Percentiles rank a stretch among this genome's conserved stretches.
These are phyloP conservation scores for Globisporangium paddicum DNA, from an alignment of 352 stramenopile species.

Conservation along the genomic window DNA sequence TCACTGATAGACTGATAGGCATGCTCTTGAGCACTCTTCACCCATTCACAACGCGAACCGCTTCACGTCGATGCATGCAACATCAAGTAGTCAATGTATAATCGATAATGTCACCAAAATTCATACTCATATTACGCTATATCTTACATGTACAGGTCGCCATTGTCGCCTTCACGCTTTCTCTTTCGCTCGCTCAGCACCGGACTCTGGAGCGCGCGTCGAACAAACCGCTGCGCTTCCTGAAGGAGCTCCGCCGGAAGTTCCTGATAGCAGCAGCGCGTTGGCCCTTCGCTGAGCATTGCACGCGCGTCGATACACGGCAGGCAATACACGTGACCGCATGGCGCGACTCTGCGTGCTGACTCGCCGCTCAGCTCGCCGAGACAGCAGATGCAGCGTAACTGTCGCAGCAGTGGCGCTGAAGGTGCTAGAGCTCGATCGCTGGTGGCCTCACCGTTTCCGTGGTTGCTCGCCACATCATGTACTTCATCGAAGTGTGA, in stretches of 20 bases:
- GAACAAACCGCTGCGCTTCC: background rate
- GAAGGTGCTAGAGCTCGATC: too few relatives aligned
- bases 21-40: too few relatives aligned
- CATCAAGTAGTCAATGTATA: background rate
- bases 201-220: background rate
- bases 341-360: conserved; percentile 14
- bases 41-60: too few relatives aligned
- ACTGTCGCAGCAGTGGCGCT: background rate
- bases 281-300: conserved; percentile 2
- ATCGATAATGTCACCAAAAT: too few relatives aligned
- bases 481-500: too few relatives aligned
- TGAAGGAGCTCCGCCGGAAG: background rate
- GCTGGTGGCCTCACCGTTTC: too few relatives aligned
- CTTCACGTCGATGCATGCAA: too few relatives aligned
- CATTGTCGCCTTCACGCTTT: too few relatives aligned
- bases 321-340: conserved; percentile 41
- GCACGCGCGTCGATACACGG: conserved; percentile 25
- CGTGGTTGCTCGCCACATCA: background rate
- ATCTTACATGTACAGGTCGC: too few relatives aligned
- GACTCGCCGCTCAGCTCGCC: background rate
- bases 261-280: background rate
- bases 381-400: conserved; percentile 8
- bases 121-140: too few relatives aligned
- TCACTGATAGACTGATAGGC: too few relatives aligned
- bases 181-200: background rate